Conservation (phyloP, 768 basidiomycete genomes). For the Postia placenta region DNA sequence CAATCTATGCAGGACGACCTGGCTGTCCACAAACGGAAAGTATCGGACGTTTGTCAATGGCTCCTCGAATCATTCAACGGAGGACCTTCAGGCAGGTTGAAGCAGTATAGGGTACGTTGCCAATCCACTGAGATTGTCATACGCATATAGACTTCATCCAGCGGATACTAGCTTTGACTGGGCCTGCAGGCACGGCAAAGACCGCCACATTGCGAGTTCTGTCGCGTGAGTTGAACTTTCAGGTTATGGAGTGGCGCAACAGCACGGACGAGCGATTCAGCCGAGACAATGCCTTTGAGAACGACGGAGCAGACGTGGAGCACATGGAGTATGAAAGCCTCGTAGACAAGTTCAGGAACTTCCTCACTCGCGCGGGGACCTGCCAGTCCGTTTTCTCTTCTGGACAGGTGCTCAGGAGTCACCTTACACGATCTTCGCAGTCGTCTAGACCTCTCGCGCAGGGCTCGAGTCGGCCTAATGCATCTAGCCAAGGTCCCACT, state of each 20-base stretch:
- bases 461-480: conserved; percentile 3
- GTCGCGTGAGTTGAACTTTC: conserved; percentile 65
- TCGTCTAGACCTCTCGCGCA: conserved; percentile 7
- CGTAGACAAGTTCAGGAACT: conserved; percentile 69
- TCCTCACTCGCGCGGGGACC: conserved; percentile 61
- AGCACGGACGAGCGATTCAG: conserved; percentile 44
- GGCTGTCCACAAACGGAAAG: conserved; percentile 75
- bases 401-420: background rate
- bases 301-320: conserved; percentile 34
- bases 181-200: conserved; percentile 88
- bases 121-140: background rate
- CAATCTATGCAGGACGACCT: conserved; percentile 48
- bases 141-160: conserved; percentile 25
- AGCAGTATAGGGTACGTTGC: conserved; percentile 65
- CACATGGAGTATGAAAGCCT: conserved; percentile 37
- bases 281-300: background rate
- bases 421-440: conserved; percentile 4
- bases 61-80: conserved; percentile 66
- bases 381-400: conserved; percentile 47
- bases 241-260: conserved; percentile 85
- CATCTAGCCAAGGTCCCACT: conserved; percentile 2
- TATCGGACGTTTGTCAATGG: conserved; percentile 75
- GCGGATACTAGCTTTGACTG: conserved; percentile 82
- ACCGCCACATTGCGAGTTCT: conserved; percentile 79
- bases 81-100: conserved; percentile 54